Base-by-base conservation (phyloP, 2,329 filamentous ascomycete genomes). In the Blumeria graminis region DNA sequence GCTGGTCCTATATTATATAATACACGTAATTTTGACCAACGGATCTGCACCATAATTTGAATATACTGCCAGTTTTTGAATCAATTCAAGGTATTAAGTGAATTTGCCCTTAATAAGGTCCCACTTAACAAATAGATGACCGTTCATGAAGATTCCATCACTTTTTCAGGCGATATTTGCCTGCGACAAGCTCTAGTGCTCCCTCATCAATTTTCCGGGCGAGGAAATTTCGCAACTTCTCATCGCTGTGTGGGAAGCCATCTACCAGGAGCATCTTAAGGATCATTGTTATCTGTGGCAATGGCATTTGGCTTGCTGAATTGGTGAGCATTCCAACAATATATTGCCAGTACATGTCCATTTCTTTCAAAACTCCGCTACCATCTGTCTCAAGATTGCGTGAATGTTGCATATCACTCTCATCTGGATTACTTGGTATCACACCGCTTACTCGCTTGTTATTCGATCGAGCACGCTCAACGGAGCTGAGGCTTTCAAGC, bases 281-380 rank as follows among this genome's bases (percentile, higher is more conserved):
- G 86, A 96, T 95, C 82, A 89, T 94, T 8, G 81, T 76, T 61
- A 98, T 93, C 66, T 88, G 78, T 56, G 74, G 74, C 58, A 89
- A 71, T 55, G 85, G 82, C 85, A 95, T 92, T 33, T 83, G 70
- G 16, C 76, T 79, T 16, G 83, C 83, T 63, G 87, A 84, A 68
- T 95, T 95, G 59, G 87, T 95, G 69, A 98, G 71, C 92, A 98
- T 96, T 55, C 86, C 87, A 57, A 88, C 74, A 58, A 98, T 88
- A 67, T 94, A 96, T 64, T 89, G 84, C 78, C 85, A 87, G 69
- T 95, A 94, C 41, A 94, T 76, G 46, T 70, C 76, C 62, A 74
- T 72, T 64, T 81, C 78, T 66, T 86, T 82, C 61, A 78, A 74
- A 22, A 83, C 76, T 35, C 84, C 72, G 13, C 76, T 76, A 43